These are phyloP conservation scores for Puccinellia tenuiflora DNA, from an alignment of 176 grass and related monocot genomes.

Conservation along the genomic window DNA sequence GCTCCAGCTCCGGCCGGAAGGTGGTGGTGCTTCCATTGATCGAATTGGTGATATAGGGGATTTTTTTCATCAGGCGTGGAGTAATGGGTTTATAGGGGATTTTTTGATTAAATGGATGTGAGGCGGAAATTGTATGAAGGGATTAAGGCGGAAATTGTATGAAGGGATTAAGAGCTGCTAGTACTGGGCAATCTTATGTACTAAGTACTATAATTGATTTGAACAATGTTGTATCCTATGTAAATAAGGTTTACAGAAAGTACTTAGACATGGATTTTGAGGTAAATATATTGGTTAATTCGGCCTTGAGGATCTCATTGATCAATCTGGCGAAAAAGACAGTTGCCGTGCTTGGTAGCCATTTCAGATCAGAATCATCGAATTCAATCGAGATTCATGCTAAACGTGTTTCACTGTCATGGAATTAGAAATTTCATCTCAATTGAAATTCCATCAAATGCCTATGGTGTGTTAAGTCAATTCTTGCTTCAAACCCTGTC, in stretches of 20 bases:
- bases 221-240: not conserved
- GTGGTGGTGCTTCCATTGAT: not conserved
- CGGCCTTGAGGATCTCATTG: too few relatives aligned
- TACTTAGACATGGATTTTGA: not conserved
- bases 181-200: not conserved
- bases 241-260: not conserved
- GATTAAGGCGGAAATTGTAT: not conserved
- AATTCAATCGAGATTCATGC: too few relatives aligned
- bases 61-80: not conserved
- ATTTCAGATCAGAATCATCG: too few relatives aligned
- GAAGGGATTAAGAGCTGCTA: not conserved
- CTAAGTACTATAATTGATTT: conserved; percentile 4
- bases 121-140: not conserved
- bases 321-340: too few relatives aligned
- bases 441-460: too few relatives aligned
- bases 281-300: not conserved
- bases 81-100: not conserved
- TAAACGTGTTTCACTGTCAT: too few relatives aligned
- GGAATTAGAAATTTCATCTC: too few relatives aligned
- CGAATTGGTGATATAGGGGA: not conserved
- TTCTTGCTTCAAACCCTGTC: too few relatives aligned
- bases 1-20: not conserved
- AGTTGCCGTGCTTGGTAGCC: too few relatives aligned
- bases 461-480: too few relatives aligned
- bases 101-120: not conserved